These are phyloP conservation scores for Eucalyptus tenuipes DNA, from an alignment of 345 rosid genomes.

Conservation along the genomic window DNA sequence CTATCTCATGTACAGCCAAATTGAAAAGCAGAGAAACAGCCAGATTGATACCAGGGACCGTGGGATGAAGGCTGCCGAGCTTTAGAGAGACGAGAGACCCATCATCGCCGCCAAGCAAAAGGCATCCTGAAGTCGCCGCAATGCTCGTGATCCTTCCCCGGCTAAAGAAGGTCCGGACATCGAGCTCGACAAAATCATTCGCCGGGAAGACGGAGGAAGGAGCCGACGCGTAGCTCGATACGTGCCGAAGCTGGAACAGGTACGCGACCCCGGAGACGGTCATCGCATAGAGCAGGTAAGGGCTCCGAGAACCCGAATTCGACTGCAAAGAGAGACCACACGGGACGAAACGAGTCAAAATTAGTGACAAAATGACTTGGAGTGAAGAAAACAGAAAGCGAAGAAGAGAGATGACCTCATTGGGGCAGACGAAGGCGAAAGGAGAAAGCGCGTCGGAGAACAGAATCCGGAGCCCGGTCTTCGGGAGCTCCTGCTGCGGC, in stretches of 20 bases:
- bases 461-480: constrained; percentile 45
- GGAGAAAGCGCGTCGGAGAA: constrained; percentile 57
- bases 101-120: constrained; percentile 54
- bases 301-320: constrained; percentile 6
- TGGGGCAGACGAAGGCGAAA: constrained; percentile 44
- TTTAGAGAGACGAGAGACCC: constrained; percentile 59
- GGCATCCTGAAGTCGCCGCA: constrained; percentile 42
- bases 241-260: constrained; percentile 30
- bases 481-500: constrained; percentile 27
- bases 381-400: background rate
- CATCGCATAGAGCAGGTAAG: constrained; percentile 40
- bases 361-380: background rate
- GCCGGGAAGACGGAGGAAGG: constrained; percentile 22
- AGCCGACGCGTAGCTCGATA: constrained; percentile 23
- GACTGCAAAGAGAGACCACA: constrained; percentile 10
- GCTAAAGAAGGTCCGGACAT: constrained; percentile 23
- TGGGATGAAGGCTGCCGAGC: constrained; percentile 29
- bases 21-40: background rate
- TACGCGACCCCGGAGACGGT: constrained; percentile 62
- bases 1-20: background rate
- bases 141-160: constrained; percentile 30
- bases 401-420: constrained; percentile 14
- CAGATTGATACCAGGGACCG: constrained; percentile 36
- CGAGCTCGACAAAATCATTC: constrained; percentile 31
- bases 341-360: background rate